Evolutionary conservation across 2,329 filamentous ascomycete species (phyloP), one percentile per base, ranked within the genome.

Genomic region (Chaetomiaceae sp.): DNA sequence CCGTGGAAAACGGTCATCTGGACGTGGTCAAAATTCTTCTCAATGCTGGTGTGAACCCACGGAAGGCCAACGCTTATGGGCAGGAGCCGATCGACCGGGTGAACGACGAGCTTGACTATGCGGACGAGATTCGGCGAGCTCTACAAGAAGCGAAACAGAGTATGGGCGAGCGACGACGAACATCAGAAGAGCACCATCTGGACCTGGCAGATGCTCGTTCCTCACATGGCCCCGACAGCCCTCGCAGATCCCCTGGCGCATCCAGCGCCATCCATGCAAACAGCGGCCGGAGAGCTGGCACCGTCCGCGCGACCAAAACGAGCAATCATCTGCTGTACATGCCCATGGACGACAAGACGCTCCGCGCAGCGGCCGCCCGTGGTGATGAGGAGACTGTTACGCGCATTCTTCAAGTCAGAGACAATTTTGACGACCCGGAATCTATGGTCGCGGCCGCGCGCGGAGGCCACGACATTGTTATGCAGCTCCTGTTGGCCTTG

Each of bases 1-100:
- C 93, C 5, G 89, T 97, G 22, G 93, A 97, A 57, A 98, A 98
- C 59, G 88, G 88, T 1, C 90, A 98, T 61, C 64, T 95, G 7
- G 86, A 86, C 15, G 91, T 97, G 4, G 86, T 98, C 34, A 87
- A 82, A 59, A 72, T 95, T 9, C 71, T 98, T 27, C 73, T 98
- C 2, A 80, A 85, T 45, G 84, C 90, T 47, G 91, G 90, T 10
- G 91, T 95, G 11, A 94, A 98, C 61, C 93, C 93, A 39, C 83
- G 89, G 40, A 86, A 89, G 56, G 83, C 89, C 38, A 96, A 97
- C 62, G 83, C 88, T n/a, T 85, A 89, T 58, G 93, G 93, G 5
- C 85, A 95, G 61, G 88, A 95, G 59, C 91, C 93, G 1, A 78
- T 95, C 26, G 90, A 96, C 56, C 78, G 93, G 47, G 79, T 96